Evolutionary conservation across 495 filamentous ascomycete species (phyloP), one percentile per base, ranked within the genome.

Genomic region (Aspergillus funiculosus): DNA sequence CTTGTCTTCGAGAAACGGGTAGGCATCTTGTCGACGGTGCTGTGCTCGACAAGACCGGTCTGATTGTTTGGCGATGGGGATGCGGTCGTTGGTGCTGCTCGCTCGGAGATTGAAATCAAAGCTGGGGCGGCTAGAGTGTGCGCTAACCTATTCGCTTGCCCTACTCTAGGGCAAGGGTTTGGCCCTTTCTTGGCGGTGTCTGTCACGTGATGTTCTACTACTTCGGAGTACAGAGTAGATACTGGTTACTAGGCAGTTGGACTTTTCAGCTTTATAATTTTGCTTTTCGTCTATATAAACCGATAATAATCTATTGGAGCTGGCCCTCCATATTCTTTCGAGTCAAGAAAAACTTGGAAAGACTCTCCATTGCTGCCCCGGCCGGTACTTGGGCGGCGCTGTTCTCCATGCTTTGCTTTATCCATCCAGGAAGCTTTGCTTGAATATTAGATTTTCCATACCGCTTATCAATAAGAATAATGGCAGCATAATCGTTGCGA

Each of bases 401-500:
- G 31, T 54, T 44, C 5, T 54, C 57, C 42, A 71, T 50, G 35
- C 68, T 73, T 15, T 66, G 67, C 31, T 75, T 76, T 55, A 98
- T 97, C 92, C 92, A 98, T 2, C 75, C 80, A 9, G 92, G 92
- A 49, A 98, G 59, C 66, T 96, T 97, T 2, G 61, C 69, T 58
- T 77, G 75, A 42, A 95, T 86, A 35, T 82, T 71, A 10, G 79
- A 66, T 21, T 66, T 76, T 20, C 69, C 73, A 67, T 90, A 98
- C 40, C 92, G 70, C 50, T 74, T 72, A 53, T 98, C 92, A 21
- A 95, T 67, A 53, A 98, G 74, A 27, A 95, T 63, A 38, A 98
- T 96, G 13, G 83, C 81, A 1, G 94, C 94, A 65, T 94, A 96
- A 54, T 98, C 92, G 27, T 76, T 76, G 10, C 75, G 77, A 64